Percentiles rank a stretch among this genome's conserved stretches.
phyloP scores from a whole-genome alignment of 352 stramenopile genomes.

The Phytophthora melonis region DNA sequence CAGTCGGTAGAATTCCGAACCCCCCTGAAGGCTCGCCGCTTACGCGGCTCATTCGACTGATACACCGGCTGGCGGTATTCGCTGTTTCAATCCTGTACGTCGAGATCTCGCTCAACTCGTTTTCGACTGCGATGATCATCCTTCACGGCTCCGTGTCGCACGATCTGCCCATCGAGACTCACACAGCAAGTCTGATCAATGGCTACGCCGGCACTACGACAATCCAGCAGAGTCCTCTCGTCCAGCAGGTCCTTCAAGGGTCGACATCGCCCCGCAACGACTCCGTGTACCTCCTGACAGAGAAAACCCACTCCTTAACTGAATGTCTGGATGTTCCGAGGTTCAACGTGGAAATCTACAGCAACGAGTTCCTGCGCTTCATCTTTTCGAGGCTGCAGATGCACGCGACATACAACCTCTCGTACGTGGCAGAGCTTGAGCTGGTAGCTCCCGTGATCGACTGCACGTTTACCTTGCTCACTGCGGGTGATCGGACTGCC shows the following conservation, averaged over 20 bases:
- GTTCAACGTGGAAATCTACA: constrained; percentile 26
- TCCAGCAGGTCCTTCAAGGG: constrained; percentile 27
- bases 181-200: constrained; percentile 27
- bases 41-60: constrained; percentile 17
- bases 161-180: not conserved
- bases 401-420: constrained; percentile 26
- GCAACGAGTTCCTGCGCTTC: constrained; percentile 30
- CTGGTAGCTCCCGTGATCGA: constrained; percentile 47
- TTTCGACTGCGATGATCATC: constrained; percentile 15
- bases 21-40: too few relatives aligned
- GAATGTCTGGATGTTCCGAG: constrained; percentile 10
- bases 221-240: constrained; percentile 39
- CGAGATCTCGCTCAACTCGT: constrained; percentile 23
- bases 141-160: constrained; percentile 11
- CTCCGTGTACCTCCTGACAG: constrained; percentile 40
- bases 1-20: too few relatives aligned
- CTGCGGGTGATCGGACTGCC: constrained; percentile 3
- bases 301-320: constrained; percentile 8
- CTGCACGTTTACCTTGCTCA: constrained; percentile 27
- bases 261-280: constrained; percentile 14
- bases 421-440: constrained; percentile 31
- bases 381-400: constrained; percentile 22
- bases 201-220: constrained; percentile 28
- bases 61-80: constrained; percentile 20
- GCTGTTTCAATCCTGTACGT: constrained; percentile 24